Evolutionary conservation across 1,284 basidiomycete genomes (phyloP).

Genomic region (Naganishia sp.): DNA sequence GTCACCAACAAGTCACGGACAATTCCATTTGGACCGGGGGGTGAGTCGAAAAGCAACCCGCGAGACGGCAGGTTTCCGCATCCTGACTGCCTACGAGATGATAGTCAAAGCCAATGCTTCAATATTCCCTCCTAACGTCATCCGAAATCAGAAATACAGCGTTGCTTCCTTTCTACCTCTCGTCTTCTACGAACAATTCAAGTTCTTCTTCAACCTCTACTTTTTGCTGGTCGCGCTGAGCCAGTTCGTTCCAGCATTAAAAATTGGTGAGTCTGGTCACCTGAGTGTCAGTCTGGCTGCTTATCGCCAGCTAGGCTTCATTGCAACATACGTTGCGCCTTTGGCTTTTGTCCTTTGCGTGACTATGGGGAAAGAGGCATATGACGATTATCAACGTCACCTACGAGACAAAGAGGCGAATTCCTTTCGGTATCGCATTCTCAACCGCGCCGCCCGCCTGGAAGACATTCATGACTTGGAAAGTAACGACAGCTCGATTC

Average conservation of each 20-base stretch:
- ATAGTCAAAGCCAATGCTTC: slow-evolving; percentile 36
- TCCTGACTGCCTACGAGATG: too few relatives aligned
- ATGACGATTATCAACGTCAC: slow-evolving; percentile 94
- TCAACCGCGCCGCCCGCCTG: slow-evolving; percentile 56
- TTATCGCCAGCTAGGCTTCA: slow-evolving; percentile 67
- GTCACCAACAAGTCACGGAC: slow-evolving; percentile 16
- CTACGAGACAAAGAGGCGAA: slow-evolving; percentile 92
- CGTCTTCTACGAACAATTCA: slow-evolving; percentile 99
- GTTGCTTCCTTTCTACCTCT: slow-evolving; percentile 89
- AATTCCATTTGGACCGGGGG: slow-evolving; percentile 25
- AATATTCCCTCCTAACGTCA: slow-evolving; percentile 69
- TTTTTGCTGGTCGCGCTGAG: slow-evolving; percentile 95
- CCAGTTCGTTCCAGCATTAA: slow-evolving; percentile 93
- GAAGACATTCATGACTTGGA: slow-evolving; percentile 5
- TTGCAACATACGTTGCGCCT: slow-evolving; percentile 93
- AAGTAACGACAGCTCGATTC: slow-evolving; percentile 44
- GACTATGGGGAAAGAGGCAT: slow-evolving; percentile 98
- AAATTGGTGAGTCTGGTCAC: slow-evolving; percentile 69
- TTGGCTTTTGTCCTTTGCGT: slow-evolving; percentile 91
- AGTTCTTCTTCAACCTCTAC: slow-evolving; percentile 99
- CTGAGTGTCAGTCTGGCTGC: background rate
- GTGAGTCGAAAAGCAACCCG: background rate
- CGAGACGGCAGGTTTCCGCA: background rate
- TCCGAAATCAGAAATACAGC: slow-evolving; percentile 98
- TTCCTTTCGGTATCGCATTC: slow-evolving; percentile 82